Base-by-base conservation (phyloP, 768 basidiomycete genomes). In the Leccinum variicolor region DNA sequence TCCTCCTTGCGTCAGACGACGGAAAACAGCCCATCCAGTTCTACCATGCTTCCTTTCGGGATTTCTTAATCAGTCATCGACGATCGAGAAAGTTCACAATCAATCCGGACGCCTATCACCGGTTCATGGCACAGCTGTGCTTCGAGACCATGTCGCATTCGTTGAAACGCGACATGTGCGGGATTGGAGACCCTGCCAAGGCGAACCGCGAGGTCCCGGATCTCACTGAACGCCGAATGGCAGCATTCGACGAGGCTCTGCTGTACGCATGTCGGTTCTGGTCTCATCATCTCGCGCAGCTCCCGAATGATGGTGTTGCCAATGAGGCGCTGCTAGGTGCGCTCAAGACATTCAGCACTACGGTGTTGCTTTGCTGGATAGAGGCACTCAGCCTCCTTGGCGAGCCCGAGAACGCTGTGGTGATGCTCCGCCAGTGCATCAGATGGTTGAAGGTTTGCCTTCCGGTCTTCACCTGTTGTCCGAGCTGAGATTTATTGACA, bases 201-300 rank as follows among this genome's bases (percentile, higher is more conserved):
- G 14, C 54, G 26, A 65, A 64, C n/a, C 25, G 29, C 21, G 63
- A 64, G 15, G 15, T 65, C 17, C 45, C 53, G 28, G n/a, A n/a
- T n/a, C n/a, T n/a, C n/a, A n/a, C n/a, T n/a, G n/a, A n/a, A n/a
- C n/a, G n/a, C n/a, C n/a, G 55, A 3, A 19, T 23, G 21, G 26
- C 33, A 4, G 60, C 54, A 4, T 55, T 53, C 28, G 56, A 64
- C 23, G 63, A 59, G 43, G 57, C 60, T 0, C 26, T 64, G 25
- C 3, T 50, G 5, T 65, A 65, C 28, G 59, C 63, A 3, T 65
- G 63, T 62, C 59, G 57, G 9, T 65, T 55, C 34, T 65, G 64
- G 64, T 53, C 52, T n/a, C 49, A 55, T 15, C 64, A 65, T 34
- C 57, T 65, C 26, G 19, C 57, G 2, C 66, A 57, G 23, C 58